Base-by-base conservation (phyloP, 495 filamentous ascomycete species). In the Clavariopsis aquatica region DNA sequence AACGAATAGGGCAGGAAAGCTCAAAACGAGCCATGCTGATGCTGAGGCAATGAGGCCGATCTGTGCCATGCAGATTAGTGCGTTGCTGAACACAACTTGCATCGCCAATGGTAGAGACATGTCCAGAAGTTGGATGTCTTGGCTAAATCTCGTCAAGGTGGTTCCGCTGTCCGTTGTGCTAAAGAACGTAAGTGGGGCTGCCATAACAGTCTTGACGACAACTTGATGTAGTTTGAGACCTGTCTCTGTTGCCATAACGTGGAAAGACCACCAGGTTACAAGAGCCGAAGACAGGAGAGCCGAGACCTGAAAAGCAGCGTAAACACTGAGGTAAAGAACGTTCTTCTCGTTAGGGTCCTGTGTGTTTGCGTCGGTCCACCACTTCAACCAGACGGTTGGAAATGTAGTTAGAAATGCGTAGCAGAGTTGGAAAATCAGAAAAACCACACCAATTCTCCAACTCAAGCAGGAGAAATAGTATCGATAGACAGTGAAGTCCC, bases 401-500 rank as follows among this genome's bases (percentile, higher is more conserved):
- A 12, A 24, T 10, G 51, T 23, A 31, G 15, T 36, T 46, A 49
- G 15, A 47, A 31, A 31, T 3, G 23, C 26, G 13, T 45, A 10
- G 54, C 62, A 19, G 57, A 65, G 53, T 52, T 46, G 63, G 63
- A 49, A 66, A 60, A 19, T 45, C 46, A 9, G 28, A 22, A 27
- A 59, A 47, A 28, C 54, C 60, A 17, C 19, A 47, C 45, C 49
- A 60, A 36, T 9, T 15, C 3, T 13, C 12, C 10, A 23, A 9
- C 12, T 52, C 15, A 34, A 26, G 3, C 3, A 60, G 13, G 36
- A 66, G 60, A 60, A 59, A 46, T 66, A 66, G 56, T 66, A 66
- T 9, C 12, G 1, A 26, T 66, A 66, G 3, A 66, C 43, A 6
- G 36, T 36, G 38, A 34, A 57, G 29, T 64, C 61, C 8, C 61